phyloP scores from a whole-genome alignment of 2,329 filamentous ascomycete genomes.

The Colletotrichum paranaense region DNA sequence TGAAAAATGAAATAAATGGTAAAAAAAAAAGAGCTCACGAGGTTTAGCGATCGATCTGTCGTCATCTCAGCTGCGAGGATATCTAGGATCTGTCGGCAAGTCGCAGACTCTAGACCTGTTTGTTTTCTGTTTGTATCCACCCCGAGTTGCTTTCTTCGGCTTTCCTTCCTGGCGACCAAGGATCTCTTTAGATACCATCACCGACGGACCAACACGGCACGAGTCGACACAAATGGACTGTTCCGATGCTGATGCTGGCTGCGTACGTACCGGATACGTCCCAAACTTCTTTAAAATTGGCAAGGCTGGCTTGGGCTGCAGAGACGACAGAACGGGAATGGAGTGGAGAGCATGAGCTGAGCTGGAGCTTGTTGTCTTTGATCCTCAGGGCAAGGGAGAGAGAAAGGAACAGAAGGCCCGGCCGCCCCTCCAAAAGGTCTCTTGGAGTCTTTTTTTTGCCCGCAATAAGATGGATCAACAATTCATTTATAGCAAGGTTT shows the following conservation, averaged over 20 bases:
- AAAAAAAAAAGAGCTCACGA: slow-evolving; percentile 15
- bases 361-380: slow-evolving; percentile 19
- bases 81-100: not conserved
- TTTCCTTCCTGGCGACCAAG: not conserved
- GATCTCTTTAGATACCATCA: not conserved
- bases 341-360: not conserved
- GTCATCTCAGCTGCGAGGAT: slow-evolving; percentile 14
- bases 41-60: not conserved
- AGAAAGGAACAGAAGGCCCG: not conserved
- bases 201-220: not conserved
- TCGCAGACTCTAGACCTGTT: not conserved
- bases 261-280: not conserved
- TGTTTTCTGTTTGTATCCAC: not conserved
- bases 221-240: not conserved
- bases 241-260: not conserved
- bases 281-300: not conserved
- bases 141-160: not conserved
- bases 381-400: slow-evolving; percentile 18
- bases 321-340: slow-evolving; percentile 4
- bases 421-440: not conserved
- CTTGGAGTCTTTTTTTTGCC: not conserved
- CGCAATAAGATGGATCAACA: slow-evolving; percentile 17
- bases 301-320: not conserved
- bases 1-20: not conserved
- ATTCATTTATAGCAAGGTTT: slow-evolving; percentile 30